A percentile compares a stretch with the other conserved stretches of the same genome.
These are phyloP conservation scores for Amanita phalloides DNA, from an alignment of 768 basidiomycete species.

Conservation along the genomic window DNA sequence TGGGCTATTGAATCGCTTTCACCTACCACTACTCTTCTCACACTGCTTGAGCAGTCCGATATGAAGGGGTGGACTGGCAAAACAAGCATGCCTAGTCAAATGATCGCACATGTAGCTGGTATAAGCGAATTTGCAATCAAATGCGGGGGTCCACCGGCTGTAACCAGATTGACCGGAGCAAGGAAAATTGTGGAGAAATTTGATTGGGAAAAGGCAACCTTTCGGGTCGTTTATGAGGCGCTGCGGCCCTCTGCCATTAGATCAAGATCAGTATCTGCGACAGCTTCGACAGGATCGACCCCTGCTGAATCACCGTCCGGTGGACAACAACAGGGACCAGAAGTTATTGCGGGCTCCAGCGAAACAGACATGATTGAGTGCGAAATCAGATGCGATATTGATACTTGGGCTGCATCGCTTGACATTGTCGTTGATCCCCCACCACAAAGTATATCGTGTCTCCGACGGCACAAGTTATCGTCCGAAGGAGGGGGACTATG, in stretches of 20 bases:
- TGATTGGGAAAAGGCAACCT: slow-evolving; percentile 76
- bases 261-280: not conserved
- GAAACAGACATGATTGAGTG: slow-evolving; percentile 52
- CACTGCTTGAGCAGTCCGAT: slow-evolving; percentile 92
- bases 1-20: slow-evolving; percentile 96
- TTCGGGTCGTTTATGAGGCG: slow-evolving; percentile 78
- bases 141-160: slow-evolving; percentile 87
- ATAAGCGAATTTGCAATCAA: slow-evolving; percentile 95
- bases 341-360: not conserved
- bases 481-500: slow-evolving; percentile 86
- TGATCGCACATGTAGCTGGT: slow-evolving; percentile 82
- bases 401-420: slow-evolving; percentile 75
- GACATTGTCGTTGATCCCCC: slow-evolving; percentile 93
- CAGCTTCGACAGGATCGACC: not conserved
- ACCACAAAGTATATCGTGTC: slow-evolving; percentile 69
- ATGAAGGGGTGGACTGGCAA: slow-evolving; percentile 97
- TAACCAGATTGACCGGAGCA: slow-evolving; percentile 75
- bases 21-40: slow-evolving; percentile 89
- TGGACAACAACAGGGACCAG: slow-evolving; percentile 1
- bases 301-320: not conserved
- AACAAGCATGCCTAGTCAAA: slow-evolving; percentile 85
- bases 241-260: not conserved
- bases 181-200: slow-evolving; percentile 66
- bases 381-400: slow-evolving; percentile 85
- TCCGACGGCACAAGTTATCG: slow-evolving; percentile 82